Evolutionary conservation across 169 alveolate genomes (phyloP), one percentile per base, ranked within the genome.

Genomic region (Eimeria acervulina): DNA sequence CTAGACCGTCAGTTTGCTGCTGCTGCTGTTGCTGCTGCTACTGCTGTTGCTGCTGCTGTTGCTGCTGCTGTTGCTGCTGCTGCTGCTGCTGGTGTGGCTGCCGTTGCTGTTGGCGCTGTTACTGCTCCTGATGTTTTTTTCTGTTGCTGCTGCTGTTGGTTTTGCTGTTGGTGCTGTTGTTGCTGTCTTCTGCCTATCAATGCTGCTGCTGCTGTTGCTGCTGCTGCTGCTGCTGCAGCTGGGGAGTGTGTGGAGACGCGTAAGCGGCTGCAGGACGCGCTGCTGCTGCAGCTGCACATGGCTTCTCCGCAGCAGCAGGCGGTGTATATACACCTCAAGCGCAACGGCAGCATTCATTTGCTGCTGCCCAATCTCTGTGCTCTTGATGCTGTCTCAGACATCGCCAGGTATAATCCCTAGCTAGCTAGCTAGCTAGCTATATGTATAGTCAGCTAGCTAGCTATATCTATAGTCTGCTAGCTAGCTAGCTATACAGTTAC

Each of bases 151-250:
- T 23, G 63, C 68, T 33, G 40, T 44, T 76, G 23, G 61, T 6
- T 10, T 6, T 15, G 28, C 55, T 15, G 17, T 33, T 38, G 87
- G 8, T 76, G 44, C 84, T 28, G 59, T 15, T 21, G 51, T 59
- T 23, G 87, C 52, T 36, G 84, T 36, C 28, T 8, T 44, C 28
- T 7, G 47, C n/a, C 28, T 12, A 13, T 21, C 55, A 8, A 2
- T 12, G 44, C 93, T 51, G 36, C 72, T 83, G 76, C 76, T 83
- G 92, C 92, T 83, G 92, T 26, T 83, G 76, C 76, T 83, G 92
- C 42, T 81, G 90, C 70, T 81, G 90, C 72, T 81, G 70, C 90
- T 81, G 70, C 70, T 81, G 90, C 90, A 81, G 90, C 90, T 26
- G 72, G 8, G 3, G 90, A 42, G 52, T 81, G 90, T 33, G 87